Base-by-base conservation (phyloP, 2,329 filamentous ascomycete genomes). In the Chaetomium globosum region DNA sequence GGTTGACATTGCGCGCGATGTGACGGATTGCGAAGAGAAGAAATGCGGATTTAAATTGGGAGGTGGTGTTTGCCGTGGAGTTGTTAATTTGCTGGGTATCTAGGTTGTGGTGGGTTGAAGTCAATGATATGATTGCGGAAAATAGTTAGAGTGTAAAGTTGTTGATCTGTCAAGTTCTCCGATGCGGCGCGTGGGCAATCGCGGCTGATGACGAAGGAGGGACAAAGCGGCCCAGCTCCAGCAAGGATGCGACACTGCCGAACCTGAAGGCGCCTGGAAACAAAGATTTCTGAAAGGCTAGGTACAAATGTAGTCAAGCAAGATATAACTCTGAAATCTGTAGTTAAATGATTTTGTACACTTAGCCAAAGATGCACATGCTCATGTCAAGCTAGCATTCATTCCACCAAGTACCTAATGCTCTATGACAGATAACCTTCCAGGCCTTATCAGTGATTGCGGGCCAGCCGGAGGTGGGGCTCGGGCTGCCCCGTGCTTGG, bases 171-270 rank as follows among this genome's bases (percentile, higher is more conserved):
- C 46, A 63, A 43, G 61, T 58, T 52, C 43, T 26, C 2, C 13
- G 36, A 16, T 6, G 52, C 16, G 21, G 52, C 16, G 21, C 9
- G n/a, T 39, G 13, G 52, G 51, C n/a, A 36, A 36, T 30, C 49
- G 56, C 39, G 30, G 60, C 46, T 55, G 64, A 60, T 56, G 64
- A 49, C 65, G 61, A 52, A 49, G 30, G n/a, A 51, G 28, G 21
- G 23, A 55, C 52, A 56, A 67, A 65, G 57, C 63, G 66, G 66
- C 63, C 66, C 65, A 58, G 63, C 61, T 61, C 63, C 63, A 57
- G 63, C 53, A 65, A 67, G 59, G 49, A 52, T 62, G 53, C 49
- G 36, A 26, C 28, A 12, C 6, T 19, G 16, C 28, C 12, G 56
- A 19, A 9, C 21, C 48, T 56, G 31, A 23, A 39, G 52, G 28